Evolutionary conservation across 2,329 filamentous ascomycete genomes (phyloP), one percentile per base, ranked within the genome.

Genomic region (Penicillium concentricum): DNA sequence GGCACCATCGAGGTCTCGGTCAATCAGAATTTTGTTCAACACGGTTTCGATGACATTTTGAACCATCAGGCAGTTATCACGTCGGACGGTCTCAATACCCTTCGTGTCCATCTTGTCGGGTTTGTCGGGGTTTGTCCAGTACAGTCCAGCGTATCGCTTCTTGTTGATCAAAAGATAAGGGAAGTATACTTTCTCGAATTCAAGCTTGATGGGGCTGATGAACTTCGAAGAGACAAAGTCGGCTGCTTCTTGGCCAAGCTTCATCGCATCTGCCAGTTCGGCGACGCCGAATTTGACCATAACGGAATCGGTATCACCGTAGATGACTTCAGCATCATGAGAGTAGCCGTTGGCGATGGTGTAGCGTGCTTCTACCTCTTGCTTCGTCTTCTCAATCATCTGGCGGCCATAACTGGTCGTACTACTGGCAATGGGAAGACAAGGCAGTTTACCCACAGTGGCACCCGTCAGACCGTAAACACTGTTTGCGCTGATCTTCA

Each of bases 101-200:
- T 99, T 99, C 58, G 91, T 97, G 76, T 99, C 94, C 95, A 99
- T 99, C 81, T 97, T 99, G 83, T 99, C 95, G 74, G 89, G 94
- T 76, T 96, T 97, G 41, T 93, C 85, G 0, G 93, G 86, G 64
- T 89, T 94, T 5, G 94, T 99, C 92, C 92, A 99, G 78, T 91
- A 97, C 32, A 99, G 78, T n/a, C 94, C 94, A 9, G 94, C 94
- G 69, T 99, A 99, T 61, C 94, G 89, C 81, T 99, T 99, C 82
- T 99, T 99, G 86, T 99, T 99, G 86, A 99, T 99, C 50, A 99
- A 83, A 34, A 99, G 82, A 72, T 99, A 99, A 0, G 94, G 94
- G 73, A 90, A 99, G 77, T 99, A 99, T 1, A 99, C 93, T 77
- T 99, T 99, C 75, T 99, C 94, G 76, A 99, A 99, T 74, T 99